Base-by-base conservation (phyloP, 305 asterid genomes). In the Euphrasia arctica region DNA sequence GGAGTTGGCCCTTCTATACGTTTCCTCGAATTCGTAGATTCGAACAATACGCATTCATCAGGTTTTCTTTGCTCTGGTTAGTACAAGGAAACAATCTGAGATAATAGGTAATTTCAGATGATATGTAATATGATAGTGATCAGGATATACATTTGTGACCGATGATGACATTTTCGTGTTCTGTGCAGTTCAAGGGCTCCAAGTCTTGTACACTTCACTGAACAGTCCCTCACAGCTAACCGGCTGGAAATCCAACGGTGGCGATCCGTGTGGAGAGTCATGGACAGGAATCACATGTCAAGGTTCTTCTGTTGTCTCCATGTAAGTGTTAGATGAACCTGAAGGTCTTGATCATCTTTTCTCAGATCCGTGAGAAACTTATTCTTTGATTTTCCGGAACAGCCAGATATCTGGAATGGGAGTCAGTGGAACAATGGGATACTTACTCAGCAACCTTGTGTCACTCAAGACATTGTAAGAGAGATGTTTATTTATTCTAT, bases 191-290 rank as follows among this genome's bases (percentile, higher is more conserved):
- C 95, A 77, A 80, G 94, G 87, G 70, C 92, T 88, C 68, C 95
- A 90, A 73, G 89, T 82, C 64, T 74, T 92, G 77, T 90, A 90
- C 70, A 45, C 81, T 72, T 83, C 96, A n/a, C 55, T 90, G 68
- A 88, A 84, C 76, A 87, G 80, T 74, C 86, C 98, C 31, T 69
- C 89, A 5, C 94, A 86, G 78, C 83, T 92, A 71, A 78, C 86
- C 29, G 79, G 88, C 70, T 92, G 97, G 98, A 87, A 82, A 74
- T 58, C 95, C 2, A 87, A 66, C 64, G 96, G 97, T 3, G 96
- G 95, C 1, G 98, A 92, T 83, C 98, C 98, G 10, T 92, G 98
- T 72, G 94, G 84, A 52, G 98, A 90, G 77, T 86, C 91, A 9
- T 90, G 98, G 98, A 85, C 62, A 66, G 98, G 97, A 74, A 71